Percentiles rank a stretch among this genome's conserved stretches.
These are phyloP conservation scores for Fusarium tricinctum DNA, from an alignment of 2,329 filamentous ascomycete genomes.

Conservation along the genomic window DNA sequence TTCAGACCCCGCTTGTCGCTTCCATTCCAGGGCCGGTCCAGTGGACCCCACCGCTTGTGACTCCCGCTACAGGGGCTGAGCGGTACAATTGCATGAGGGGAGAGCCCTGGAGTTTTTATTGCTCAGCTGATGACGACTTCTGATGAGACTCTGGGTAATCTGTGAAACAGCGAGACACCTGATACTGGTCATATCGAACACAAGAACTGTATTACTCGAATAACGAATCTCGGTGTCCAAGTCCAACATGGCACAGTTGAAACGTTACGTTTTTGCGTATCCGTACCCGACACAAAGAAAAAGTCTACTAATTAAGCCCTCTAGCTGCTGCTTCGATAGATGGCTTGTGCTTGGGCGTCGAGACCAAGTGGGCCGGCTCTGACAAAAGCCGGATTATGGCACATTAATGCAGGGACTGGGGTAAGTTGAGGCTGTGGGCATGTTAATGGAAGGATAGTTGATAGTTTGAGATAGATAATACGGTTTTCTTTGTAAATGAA, in stretches of 20 bases:
- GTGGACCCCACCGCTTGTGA: constrained; percentile 41
- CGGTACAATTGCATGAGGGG: constrained; percentile 20
- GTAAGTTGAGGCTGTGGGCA: constrained; percentile 17
- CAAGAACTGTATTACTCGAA: constrained; percentile 5
- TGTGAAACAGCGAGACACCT: constrained; percentile 30
- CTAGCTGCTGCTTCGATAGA: constrained; percentile 13
- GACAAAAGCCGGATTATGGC: constrained; percentile 46
- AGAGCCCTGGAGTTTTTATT: constrained; percentile 15
- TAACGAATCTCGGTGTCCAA: neutral
- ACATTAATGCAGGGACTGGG: constrained; percentile 42
- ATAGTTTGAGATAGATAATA: constrained; percentile 16
- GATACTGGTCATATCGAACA: constrained; percentile 10
- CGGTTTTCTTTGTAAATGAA: neutral
- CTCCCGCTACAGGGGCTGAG: constrained; percentile 38
- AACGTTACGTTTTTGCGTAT: constrained; percentile 21
- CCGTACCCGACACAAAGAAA: constrained; percentile 3
- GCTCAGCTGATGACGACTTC: constrained; percentile 41
- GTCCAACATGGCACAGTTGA: constrained; percentile 13
- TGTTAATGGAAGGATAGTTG: constrained; percentile 22
- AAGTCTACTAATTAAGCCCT: neutral
- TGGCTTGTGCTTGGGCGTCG: constrained; percentile 14
- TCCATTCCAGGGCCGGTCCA: constrained; percentile 37
- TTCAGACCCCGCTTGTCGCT: constrained; percentile 39
- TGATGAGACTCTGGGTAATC: constrained; percentile 37
- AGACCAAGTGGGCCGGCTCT: constrained; percentile 45